A percentile compares a stretch with the other conserved stretches of the same genome.
Evolutionary conservation across 345 rosid genomes (phyloP).

Genomic region (Leavenworthia alabamica): DNA sequence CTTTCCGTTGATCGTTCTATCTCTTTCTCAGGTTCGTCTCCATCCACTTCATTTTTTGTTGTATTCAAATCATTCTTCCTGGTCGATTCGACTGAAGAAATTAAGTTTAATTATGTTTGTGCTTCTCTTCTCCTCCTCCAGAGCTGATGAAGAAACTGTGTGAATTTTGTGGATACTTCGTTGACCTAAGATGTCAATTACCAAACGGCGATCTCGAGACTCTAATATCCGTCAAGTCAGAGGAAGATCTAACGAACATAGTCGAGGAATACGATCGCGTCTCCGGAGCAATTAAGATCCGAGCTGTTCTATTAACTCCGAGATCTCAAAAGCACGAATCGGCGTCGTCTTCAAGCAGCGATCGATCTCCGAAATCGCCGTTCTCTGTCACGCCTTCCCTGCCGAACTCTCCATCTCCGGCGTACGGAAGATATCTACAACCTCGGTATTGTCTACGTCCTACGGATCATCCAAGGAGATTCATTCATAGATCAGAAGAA

Average conservation of each 20-base stretch:
- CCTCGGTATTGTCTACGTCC: conserved; percentile 24
- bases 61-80: neutral
- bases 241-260: conserved; percentile 56
- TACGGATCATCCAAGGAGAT: conserved; percentile 22
- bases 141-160: conserved; percentile 39
- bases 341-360: too few species aligned
- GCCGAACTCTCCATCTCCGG: conserved; percentile 25
- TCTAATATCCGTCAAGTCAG: conserved; percentile 64
- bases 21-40: conserved; percentile 50
- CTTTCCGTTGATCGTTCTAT: conserved; percentile 61
- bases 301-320: conserved; percentile 44
- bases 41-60: neutral
- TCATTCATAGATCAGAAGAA: conserved; percentile 10
- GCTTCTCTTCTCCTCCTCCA: conserved; percentile 19
- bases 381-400: too few species aligned
- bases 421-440: neutral
- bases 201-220: conserved; percentile 82
- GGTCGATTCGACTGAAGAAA: neutral
- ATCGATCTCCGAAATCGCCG: too few species aligned
- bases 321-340: conserved; percentile 44
- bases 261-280: conserved; percentile 42
- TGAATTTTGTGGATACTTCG: conserved; percentile 37
- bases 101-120: neutral
- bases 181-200: conserved; percentile 56
- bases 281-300: conserved; percentile 34